Evolutionary conservation across 1,284 basidiomycete species (phyloP).

Genomic region (Cutaneotrichosporon arboriforme): DNA sequence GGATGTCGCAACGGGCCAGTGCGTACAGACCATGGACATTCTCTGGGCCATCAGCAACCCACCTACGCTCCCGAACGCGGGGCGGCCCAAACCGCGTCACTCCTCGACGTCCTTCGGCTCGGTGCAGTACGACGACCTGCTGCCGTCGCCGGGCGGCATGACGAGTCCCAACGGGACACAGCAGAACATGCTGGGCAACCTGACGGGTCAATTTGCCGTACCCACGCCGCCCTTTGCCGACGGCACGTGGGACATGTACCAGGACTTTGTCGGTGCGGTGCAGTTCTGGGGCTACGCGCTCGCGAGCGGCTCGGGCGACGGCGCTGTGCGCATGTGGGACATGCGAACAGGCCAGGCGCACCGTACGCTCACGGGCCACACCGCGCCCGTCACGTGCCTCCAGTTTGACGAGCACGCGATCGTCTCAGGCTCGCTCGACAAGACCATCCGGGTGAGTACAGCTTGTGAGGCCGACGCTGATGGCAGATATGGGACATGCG

Average conservation of each 20-base stretch:
- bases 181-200: background rate
- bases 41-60: conserved; percentile 98
- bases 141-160: conserved; percentile 31
- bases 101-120: conserved; percentile 43
- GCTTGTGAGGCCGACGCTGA: background rate
- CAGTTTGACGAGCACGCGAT: conserved; percentile 97
- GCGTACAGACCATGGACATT: conserved; percentile 99
- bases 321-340: conserved; percentile 98
- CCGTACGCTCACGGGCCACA: conserved; percentile 87
- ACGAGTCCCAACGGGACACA: background rate
- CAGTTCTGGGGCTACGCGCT: conserved; percentile 99
- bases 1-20: conserved; percentile 96
- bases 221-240: conserved; percentile 83
- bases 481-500: conserved; percentile 91
- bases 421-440: conserved; percentile 86
- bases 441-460: conserved; percentile 71
- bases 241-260: conserved; percentile 87
- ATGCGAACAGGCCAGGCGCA: conserved; percentile 99
- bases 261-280: conserved; percentile 94
- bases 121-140: conserved; percentile 51
- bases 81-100: conserved; percentile 22
- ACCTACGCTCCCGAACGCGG: conserved; percentile 52
- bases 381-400: conserved; percentile 84
- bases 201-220: conserved; percentile 60
- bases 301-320: conserved; percentile 93